Conservation (phyloP, 2,329 filamentous ascomycete genomes). For the Cadophora sp. region DNA sequence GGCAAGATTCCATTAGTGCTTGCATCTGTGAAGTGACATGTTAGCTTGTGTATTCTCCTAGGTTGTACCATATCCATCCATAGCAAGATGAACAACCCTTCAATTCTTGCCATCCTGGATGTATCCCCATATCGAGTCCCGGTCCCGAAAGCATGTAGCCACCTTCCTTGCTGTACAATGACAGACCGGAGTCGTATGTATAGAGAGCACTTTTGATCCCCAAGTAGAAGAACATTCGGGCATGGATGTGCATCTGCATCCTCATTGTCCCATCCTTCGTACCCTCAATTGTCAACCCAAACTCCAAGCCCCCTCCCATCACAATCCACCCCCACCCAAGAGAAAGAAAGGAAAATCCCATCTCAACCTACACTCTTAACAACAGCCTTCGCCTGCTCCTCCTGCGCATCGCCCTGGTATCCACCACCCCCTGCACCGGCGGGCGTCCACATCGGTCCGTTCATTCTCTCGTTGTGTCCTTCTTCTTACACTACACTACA, state of each 20-base stretch:
- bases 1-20: constrained; percentile 83
- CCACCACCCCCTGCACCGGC: constrained; percentile 25
- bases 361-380: constrained; percentile 42
- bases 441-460: constrained; percentile 37
- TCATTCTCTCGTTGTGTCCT: constrained; percentile 37
- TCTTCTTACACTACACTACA: no score
- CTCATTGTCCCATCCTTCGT: neutral
- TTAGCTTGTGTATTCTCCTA: constrained; percentile 19
- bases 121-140: neutral
- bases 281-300: neutral
- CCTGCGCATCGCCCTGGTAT: constrained; percentile 30
- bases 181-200: no score
- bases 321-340: neutral
- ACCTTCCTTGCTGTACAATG: neutral
- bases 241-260: neutral
- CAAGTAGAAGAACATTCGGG: no score
- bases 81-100: neutral
- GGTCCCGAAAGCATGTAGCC: neutral
- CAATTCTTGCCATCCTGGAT: neutral
- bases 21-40: constrained; percentile 40
- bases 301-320: neutral
- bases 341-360: neutral
- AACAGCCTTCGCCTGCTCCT: constrained; percentile 43
- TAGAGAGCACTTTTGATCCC: no score
- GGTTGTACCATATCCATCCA: neutral